Evolutionary conservation across 2,329 filamentous ascomycete genomes (phyloP).

Genomic region (Colletotrichum ledebouriae): DNA sequence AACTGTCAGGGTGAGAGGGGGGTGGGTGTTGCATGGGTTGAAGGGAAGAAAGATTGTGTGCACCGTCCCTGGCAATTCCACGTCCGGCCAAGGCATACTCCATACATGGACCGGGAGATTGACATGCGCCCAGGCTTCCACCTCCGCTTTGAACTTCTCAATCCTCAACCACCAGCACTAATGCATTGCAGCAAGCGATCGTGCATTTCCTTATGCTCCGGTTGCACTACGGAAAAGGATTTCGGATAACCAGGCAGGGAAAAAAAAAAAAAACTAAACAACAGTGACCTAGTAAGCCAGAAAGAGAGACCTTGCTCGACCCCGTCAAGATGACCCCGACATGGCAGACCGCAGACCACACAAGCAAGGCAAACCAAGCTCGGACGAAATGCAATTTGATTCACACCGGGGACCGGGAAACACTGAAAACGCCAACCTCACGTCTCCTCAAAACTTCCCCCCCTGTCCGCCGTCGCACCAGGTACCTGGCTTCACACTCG

Average conservation of each 20-base stretch:
- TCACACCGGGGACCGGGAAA: constrained; percentile 20
- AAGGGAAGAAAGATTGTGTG: constrained; percentile 12
- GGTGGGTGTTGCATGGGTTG: no score
- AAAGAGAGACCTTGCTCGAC: background rate
- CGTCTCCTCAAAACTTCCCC: constrained; percentile 13
- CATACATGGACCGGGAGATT: constrained; percentile 37
- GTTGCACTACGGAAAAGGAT: no score
- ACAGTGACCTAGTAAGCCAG: no score
- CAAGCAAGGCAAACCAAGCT: constrained; percentile 9
- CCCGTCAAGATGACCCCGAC: background rate
- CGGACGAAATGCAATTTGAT: constrained; percentile 10
- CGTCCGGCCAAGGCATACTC: background rate
- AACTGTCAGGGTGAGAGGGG: no score
- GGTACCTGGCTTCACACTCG: constrained; percentile 31
- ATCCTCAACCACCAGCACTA: no score
- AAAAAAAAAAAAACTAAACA: no score
- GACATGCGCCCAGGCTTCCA: constrained; percentile 23
- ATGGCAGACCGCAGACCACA: constrained; percentile 14
- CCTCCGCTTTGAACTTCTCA: background rate
- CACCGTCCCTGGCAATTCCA: constrained; percentile 18
- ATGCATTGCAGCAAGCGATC: no score
- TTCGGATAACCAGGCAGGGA: no score
- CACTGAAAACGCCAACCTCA: constrained; percentile 2
- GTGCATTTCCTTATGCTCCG: no score
- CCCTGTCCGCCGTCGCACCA: constrained; percentile 25